These are phyloP conservation scores for Torulaspora globosa DNA, from an alignment of 1,139 yeast genomes.

Conservation along the genomic window DNA sequence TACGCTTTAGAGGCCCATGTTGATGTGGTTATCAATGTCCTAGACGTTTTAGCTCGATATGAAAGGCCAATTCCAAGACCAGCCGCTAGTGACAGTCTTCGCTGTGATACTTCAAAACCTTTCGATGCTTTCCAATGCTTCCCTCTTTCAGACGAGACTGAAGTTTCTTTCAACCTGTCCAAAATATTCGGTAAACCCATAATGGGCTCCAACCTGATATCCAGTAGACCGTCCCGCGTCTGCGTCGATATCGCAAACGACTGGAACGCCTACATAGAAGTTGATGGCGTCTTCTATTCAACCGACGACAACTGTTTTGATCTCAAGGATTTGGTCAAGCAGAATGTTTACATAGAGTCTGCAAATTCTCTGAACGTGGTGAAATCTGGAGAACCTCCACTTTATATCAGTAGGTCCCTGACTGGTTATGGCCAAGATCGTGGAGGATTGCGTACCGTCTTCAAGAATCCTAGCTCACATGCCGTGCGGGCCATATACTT, in stretches of 20 bases:
- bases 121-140: conserved; percentile 67
- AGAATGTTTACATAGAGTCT: conserved; percentile 43
- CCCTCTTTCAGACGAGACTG: conserved; percentile 58
- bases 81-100: conserved; percentile 56
- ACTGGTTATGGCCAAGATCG: conserved; percentile 89
- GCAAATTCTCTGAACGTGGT: conserved; percentile 39
- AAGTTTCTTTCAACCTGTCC: conserved; percentile 52
- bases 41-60: conserved; percentile 58
- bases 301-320: conserved; percentile 39
- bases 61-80: conserved; percentile 80
- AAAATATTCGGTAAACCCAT: conserved; percentile 68
- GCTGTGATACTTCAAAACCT: conserved; percentile 65
- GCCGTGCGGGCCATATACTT: conserved; percentile 57
- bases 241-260: conserved; percentile 43
- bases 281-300: conserved; percentile 31
- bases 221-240: conserved; percentile 42
- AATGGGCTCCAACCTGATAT: conserved; percentile 58
- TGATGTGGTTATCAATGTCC: conserved; percentile 69
- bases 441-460: conserved; percentile 81
- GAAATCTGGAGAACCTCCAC: conserved; percentile 52
- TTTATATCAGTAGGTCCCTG: conserved; percentile 74
- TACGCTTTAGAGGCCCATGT: conserved; percentile 65
- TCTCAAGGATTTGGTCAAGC: conserved; percentile 37
- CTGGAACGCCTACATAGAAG: conserved; percentile 45
- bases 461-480: conserved; percentile 57